phyloP scores from a whole-genome alignment of 345 rosid species.

The Populus nigra region DNA sequence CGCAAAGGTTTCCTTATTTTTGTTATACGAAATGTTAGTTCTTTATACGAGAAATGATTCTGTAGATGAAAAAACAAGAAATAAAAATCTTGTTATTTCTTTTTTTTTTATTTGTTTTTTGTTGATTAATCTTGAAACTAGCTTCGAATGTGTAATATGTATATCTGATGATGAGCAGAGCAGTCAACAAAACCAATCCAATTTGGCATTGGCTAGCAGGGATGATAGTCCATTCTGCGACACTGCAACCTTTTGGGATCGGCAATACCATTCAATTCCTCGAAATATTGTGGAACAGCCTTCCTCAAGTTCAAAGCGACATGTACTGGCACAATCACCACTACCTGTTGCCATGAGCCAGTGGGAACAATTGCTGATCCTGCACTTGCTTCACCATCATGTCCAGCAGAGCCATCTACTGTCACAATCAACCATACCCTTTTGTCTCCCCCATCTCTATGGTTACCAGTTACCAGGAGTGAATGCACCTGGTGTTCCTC shows the following conservation, averaged over 20 bases:
- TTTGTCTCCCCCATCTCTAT: slow-evolving; percentile 29
- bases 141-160: too few relatives aligned
- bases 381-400: slow-evolving; percentile 10
- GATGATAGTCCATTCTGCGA: too few relatives aligned
- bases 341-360: slow-evolving; percentile 7
- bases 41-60: too few relatives aligned
- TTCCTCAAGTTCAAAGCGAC: not conserved
- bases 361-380: slow-evolving; percentile 18
- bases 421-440: slow-evolving; percentile 19
- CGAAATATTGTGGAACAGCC: slow-evolving; percentile 16
- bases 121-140: too few relatives aligned
- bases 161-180: too few relatives aligned
- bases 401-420: slow-evolving; percentile 19
- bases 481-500: slow-evolving; percentile 23
- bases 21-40: too few relatives aligned
- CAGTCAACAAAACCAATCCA: too few relatives aligned
- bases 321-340: slow-evolving; percentile 17
- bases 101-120: too few relatives aligned
- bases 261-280: not conserved
- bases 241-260: not conserved
- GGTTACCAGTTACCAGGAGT: slow-evolving; percentile 25
- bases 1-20: too few relatives aligned
- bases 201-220: too few relatives aligned
- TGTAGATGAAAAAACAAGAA: too few relatives aligned
- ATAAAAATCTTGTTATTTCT: too few relatives aligned